These are phyloP conservation scores for Metschnikowia proteae DNA, from an alignment of 805 yeast genomes.

Conservation along the genomic window DNA sequence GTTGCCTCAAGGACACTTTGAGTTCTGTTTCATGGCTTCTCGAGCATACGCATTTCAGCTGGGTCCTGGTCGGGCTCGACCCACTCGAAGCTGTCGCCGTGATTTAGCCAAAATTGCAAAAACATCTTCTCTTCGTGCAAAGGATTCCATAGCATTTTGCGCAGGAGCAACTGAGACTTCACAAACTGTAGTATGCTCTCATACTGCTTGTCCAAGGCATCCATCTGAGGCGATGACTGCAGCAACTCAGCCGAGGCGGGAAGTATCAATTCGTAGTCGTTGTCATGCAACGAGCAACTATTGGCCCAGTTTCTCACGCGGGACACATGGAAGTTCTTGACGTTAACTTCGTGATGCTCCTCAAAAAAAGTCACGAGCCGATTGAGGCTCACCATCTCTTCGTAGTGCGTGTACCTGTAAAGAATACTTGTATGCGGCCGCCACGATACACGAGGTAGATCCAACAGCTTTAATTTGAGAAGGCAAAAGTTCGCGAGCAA, in stretches of 20 bases:
- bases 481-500: neutral
- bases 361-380: conserved; percentile 38
- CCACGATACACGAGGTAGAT: conserved; percentile 29
- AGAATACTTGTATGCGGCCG: conserved; percentile 28
- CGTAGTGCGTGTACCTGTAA: conserved; percentile 27
- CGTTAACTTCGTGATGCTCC: conserved; percentile 40
- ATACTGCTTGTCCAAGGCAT: conserved; percentile 9
- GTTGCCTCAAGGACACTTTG: too few relatives aligned
- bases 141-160: conserved; percentile 20
- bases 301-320: conserved; percentile 4
- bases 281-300: conserved; percentile 2
- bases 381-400: conserved; percentile 31
- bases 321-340: conserved; percentile 34
- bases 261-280: conserved; percentile 12
- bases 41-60: conserved; percentile 40
- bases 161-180: conserved; percentile 10
- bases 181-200: conserved; percentile 8
- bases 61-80: conserved; percentile 89
- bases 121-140: conserved; percentile 34
- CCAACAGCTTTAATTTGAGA: neutral
- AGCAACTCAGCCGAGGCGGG: conserved; percentile 6
- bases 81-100: conserved; percentile 85
- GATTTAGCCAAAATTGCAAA: conserved; percentile 35
- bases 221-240: conserved; percentile 6
- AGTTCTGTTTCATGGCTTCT: neutral